Percentiles rank a stretch among this genome's conserved stretches.
Conservation (phyloP, 257 asterid genomes). For the Nemophila menziesii region DNA sequence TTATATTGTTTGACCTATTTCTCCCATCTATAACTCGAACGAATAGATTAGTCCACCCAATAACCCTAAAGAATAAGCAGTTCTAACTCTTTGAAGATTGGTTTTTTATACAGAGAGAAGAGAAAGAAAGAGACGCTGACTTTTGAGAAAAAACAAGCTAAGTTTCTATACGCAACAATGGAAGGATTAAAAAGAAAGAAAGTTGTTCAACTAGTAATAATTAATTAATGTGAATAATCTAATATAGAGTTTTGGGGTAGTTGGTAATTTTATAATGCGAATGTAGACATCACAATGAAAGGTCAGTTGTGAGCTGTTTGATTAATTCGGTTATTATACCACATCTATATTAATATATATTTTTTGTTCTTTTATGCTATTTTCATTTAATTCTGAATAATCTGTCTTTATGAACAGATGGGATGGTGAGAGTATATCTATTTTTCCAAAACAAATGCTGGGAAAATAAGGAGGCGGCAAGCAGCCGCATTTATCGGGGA, state of each 20-base stretch:
- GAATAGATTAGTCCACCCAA: slow-evolving; percentile 8
- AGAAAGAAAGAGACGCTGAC: slow-evolving; percentile 5
- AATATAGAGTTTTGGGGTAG: background rate
- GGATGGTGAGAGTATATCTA: background rate
- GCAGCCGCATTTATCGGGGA: slow-evolving; percentile 36
- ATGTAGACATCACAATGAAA: slow-evolving; percentile 1
- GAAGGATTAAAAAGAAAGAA: background rate
- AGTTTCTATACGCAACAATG: slow-evolving; percentile 2
- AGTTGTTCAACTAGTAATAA: background rate
- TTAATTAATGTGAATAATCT: background rate
- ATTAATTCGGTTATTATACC: background rate
- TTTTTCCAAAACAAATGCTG: slow-evolving; percentile 15
- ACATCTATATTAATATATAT: background rate
- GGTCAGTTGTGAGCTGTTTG: background rate
- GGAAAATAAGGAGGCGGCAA: slow-evolving; percentile 38
- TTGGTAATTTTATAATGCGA: slow-evolving; percentile 1
- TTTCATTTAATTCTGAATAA: background rate
- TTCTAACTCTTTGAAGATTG: background rate
- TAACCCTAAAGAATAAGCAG: slow-evolving; percentile 22
- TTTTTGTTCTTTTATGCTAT: background rate
- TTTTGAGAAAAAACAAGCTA: background rate
- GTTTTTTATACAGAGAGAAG: background rate
- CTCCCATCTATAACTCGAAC: too few species aligned
- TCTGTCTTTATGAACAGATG: background rate
- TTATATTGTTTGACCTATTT: slow-evolving; percentile 12